Evolutionary conservation across 768 basidiomycete genomes (phyloP).

Genomic region (Rhodotorula kratochvilovae): DNA sequence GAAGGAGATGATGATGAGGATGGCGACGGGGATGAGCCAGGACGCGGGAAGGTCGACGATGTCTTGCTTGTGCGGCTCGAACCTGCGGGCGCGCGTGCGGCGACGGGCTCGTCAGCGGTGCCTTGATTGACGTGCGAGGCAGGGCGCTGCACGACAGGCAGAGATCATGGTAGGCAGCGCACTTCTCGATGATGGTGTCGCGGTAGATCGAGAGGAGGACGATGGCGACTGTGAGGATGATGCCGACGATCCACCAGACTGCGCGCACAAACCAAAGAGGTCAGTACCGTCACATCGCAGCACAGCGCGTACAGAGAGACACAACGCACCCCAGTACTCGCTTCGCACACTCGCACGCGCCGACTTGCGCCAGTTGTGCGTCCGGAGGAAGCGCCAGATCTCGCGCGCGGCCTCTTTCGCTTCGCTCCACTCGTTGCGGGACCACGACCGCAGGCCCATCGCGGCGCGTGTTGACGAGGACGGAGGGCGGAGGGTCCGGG

Average conservation of each 20-base stretch:
- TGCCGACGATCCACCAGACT: constrained; percentile 25
- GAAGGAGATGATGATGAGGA: constrained; percentile 33
- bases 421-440: constrained; percentile 17
- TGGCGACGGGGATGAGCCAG: constrained; percentile 27
- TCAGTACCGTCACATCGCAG: neutral
- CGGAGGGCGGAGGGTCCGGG: neutral
- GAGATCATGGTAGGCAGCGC: neutral
- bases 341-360: constrained; percentile 1
- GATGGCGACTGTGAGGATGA: constrained; percentile 5
- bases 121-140: too few relatives aligned
- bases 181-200: constrained; percentile 23
- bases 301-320: neutral
- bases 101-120: neutral
- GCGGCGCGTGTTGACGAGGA: too few relatives aligned
- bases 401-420: constrained; percentile 20
- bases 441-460: constrained; percentile 20
- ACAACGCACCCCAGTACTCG: constrained; percentile 26
- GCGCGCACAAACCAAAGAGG: neutral
- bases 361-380: constrained; percentile 24
- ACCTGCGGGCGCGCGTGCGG: neutral
- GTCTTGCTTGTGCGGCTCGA: constrained; percentile 32
- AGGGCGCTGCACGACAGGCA: too few relatives aligned
- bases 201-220: constrained; percentile 26
- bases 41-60: constrained; percentile 25
- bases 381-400: constrained; percentile 7